A percentile compares a stretch with the other conserved stretches of the same genome.
Conservation (phyloP, 306 rosid genomes). For the Sindora glabra region DNA sequence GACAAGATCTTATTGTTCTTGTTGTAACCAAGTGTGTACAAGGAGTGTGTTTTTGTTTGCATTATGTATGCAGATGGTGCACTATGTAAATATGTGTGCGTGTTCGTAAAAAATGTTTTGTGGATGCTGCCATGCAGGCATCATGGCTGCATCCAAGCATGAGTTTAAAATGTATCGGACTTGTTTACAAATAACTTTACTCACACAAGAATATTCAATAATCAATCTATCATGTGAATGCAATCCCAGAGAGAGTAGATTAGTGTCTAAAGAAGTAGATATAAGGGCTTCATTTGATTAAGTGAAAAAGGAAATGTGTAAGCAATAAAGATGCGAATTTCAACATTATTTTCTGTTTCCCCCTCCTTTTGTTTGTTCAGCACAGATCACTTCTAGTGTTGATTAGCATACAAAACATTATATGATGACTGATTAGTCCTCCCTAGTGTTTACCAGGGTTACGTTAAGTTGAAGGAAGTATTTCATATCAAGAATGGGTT, state of each 20-base stretch:
- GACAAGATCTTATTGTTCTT: not conserved
- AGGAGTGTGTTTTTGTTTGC: too few relatives aligned
- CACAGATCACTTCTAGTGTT: not conserved
- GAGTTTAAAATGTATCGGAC: not conserved
- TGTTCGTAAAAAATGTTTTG: constrained; percentile 1
- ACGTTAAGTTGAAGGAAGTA: constrained; percentile 29
- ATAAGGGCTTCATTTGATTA: not conserved
- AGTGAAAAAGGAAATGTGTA: not conserved
- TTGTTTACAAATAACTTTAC: not conserved
- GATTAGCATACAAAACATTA: not conserved
- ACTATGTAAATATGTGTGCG: too few relatives aligned
- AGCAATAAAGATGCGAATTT: not conserved
- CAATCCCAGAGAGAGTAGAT: too few relatives aligned
- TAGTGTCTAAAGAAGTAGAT: not conserved
- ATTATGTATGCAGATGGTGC: too few relatives aligned
- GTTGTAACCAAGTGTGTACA: not conserved
- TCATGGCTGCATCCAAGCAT: too few relatives aligned
- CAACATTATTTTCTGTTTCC: not conserved
- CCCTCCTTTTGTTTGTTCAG: not conserved
- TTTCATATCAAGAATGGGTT: constrained; percentile 53
- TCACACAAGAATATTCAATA: not conserved
- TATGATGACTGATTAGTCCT: constrained; percentile 3
- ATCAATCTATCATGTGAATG: not conserved
- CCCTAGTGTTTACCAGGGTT: constrained; percentile 46
- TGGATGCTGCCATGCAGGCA: not conserved